A percentile compares a stretch with the other conserved stretches of the same genome.
Evolutionary conservation across 345 rosid genomes (phyloP).

Genomic region (Geranium rotundifolium): DNA sequence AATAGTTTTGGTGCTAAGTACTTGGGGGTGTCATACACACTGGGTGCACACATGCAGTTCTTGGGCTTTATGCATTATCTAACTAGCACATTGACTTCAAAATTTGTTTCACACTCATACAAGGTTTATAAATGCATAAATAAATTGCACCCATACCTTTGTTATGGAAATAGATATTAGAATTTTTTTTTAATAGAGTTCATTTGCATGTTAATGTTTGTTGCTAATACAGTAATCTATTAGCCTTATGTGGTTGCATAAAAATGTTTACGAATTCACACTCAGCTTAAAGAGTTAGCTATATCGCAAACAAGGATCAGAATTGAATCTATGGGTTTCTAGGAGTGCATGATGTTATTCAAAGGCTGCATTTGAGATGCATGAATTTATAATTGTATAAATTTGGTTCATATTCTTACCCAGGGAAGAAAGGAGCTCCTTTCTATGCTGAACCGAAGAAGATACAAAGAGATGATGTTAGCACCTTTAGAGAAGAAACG

Average conservation of each 20-base stretch:
- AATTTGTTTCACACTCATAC: no score
- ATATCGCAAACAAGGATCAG: no score
- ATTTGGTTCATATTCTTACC: neutral
- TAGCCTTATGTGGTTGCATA: no score
- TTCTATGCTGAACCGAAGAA: slow-evolving; percentile 57
- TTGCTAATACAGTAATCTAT: no score
- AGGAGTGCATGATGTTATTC: neutral
- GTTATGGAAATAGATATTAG: neutral
- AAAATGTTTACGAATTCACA: no score
- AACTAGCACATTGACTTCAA: no score
- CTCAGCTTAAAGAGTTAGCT: no score
- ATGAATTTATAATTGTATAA: neutral
- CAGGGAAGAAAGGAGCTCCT: slow-evolving; percentile 96
- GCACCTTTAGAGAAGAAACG: slow-evolving; percentile 71
- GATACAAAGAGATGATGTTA: slow-evolving; percentile 90
- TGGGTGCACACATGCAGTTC: neutral
- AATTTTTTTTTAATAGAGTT: neutral
- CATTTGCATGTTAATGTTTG: no score
- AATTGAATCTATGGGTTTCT: neutral
- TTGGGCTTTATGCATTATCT: no score
- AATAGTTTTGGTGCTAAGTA: neutral
- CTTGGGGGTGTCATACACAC: neutral
- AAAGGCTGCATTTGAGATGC: slow-evolving; percentile 2
- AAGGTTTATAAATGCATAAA: no score
- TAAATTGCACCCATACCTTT: no score